Conservation (phyloP, 2,329 filamentous ascomycete species). For the Sarocladium strictum region DNA sequence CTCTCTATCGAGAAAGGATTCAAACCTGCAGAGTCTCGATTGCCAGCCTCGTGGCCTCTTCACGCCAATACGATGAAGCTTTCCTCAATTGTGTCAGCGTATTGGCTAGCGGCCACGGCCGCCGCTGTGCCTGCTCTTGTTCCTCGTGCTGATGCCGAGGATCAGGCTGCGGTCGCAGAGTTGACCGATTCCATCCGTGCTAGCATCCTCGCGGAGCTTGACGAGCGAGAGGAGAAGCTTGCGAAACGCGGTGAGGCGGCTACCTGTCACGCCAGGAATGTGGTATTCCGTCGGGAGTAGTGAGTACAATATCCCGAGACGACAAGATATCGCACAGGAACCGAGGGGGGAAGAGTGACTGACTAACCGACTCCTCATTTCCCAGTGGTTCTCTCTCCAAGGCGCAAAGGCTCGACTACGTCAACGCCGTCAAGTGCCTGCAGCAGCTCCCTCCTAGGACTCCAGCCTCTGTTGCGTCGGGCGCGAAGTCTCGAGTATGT, state of each 20-base stretch:
- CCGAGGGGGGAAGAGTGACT: no score
- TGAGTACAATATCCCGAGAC: constrained; percentile 13
- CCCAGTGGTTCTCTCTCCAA: constrained; percentile 24
- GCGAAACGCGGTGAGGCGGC: constrained; percentile 16
- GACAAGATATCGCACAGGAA: no score
- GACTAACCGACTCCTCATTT: not conserved
- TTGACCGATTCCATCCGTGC: constrained; percentile 17
- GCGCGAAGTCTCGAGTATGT: constrained; percentile 26
- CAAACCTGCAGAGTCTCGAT: not conserved
- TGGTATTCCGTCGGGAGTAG: constrained; percentile 24
- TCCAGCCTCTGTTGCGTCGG: constrained; percentile 25
- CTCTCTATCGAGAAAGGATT: not conserved
- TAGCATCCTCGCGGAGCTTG: constrained; percentile 14
- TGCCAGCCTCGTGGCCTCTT: not conserved
- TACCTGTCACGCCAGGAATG: constrained; percentile 18
- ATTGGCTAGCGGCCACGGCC: not conserved
- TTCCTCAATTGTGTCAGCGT: not conserved
- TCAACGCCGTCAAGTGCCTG: constrained; percentile 34
- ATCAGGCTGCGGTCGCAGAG: constrained; percentile 13
- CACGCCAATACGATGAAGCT: constrained; percentile 2
- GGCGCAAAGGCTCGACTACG: constrained; percentile 31
- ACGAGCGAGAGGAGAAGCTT: constrained; percentile 15
- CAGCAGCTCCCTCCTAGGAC: constrained; percentile 24
- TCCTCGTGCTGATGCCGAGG: constrained; percentile 7
- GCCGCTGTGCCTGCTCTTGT: not conserved